Evolutionary conservation across 306 rosid genomes (phyloP).

Genomic region (Chamaecrista fasciculata): DNA sequence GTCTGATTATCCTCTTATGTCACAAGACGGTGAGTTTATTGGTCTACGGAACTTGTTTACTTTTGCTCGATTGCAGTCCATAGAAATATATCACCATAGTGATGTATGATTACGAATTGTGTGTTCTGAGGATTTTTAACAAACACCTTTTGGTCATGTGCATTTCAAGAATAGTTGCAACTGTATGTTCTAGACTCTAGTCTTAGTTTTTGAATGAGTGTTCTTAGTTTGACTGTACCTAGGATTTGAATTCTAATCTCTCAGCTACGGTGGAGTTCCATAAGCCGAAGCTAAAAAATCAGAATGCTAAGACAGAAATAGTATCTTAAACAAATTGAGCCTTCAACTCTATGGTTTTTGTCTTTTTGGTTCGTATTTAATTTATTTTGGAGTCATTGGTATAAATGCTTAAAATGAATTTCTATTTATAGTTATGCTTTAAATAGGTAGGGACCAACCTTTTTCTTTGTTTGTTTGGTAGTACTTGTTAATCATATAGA

Average conservation of each 20-base stretch:
- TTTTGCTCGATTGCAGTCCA: not conserved
- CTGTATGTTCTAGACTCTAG: not conserved
- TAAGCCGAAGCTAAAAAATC: not conserved
- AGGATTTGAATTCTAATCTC: not conserved
- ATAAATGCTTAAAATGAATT: not conserved
- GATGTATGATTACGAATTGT: not conserved
- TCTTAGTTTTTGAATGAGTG: not conserved
- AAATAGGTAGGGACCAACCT: not conserved
- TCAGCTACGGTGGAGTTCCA: not conserved
- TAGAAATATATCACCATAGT: not conserved
- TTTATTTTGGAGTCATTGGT: not conserved
- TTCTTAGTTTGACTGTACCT: not conserved
- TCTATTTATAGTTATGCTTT: not conserved
- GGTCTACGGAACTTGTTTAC: not conserved
- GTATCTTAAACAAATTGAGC: not conserved
- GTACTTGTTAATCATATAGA: not conserved
- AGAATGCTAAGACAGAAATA: not conserved
- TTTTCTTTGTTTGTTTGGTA: not conserved
- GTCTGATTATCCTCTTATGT: constrained; percentile 88
- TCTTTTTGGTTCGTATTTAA: no score
- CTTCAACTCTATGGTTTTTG: not conserved
- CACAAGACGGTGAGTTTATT: constrained; percentile 74
- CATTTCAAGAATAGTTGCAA: not conserved
- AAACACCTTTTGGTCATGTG: not conserved
- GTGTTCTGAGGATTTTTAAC: not conserved